These are phyloP conservation scores for Dicorynia guianensis DNA, from an alignment of 306 rosid species.

Conservation along the genomic window DNA sequence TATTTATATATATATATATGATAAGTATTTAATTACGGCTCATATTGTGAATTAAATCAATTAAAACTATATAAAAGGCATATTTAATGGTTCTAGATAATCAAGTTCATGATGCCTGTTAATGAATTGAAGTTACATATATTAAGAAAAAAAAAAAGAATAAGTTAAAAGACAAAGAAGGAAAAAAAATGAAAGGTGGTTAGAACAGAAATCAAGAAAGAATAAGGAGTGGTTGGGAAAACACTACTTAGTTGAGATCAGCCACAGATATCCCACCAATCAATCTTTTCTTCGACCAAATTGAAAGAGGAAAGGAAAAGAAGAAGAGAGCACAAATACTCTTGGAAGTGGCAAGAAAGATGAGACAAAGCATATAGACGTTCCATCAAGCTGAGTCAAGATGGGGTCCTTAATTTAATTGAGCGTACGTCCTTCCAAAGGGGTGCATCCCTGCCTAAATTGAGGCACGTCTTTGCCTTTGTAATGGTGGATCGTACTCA, in stretches of 20 bases:
- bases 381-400: conserved; percentile 54
- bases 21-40: too few species aligned
- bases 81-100: too few species aligned
- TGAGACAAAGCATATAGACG: conserved; percentile 41
- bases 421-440: conserved; percentile 15
- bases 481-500: conserved; percentile 27
- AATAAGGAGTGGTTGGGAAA: conserved; percentile 1
- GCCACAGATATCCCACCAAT: conserved; percentile 39
- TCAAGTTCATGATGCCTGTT: too few species aligned
- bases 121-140: too few species aligned
- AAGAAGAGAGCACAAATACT: conserved; percentile 33
- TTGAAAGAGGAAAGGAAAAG: background rate
- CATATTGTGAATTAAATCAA: too few species aligned
- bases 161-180: too few species aligned
- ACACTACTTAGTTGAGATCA: conserved; percentile 29
- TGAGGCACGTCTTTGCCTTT: background rate
- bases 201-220: conserved; percentile 26
- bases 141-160: too few species aligned
- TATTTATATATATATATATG: too few species aligned
- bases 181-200: conserved; percentile 21
- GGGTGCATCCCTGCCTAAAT: conserved; percentile 27
- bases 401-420: conserved; percentile 39
- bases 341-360: conserved; percentile 27
- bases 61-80: too few species aligned
- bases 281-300: conserved; percentile 29